Evolutionary conservation across 495 filamentous ascomycete species (phyloP), one percentile per base, ranked within the genome.

Genomic region (Penicillium dipodomyicola): DNA sequence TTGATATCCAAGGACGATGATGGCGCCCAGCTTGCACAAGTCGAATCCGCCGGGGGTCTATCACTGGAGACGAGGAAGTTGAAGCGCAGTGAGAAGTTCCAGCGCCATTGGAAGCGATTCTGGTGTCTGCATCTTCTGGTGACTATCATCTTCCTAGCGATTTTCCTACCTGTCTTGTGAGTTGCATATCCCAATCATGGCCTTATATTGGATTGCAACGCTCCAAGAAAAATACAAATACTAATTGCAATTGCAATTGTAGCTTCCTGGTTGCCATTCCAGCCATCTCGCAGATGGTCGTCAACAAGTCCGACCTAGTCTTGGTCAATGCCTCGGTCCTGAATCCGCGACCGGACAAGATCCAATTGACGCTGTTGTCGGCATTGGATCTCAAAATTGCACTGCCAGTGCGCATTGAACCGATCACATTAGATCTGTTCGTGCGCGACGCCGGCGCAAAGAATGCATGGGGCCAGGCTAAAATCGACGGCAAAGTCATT

Each of bases 231-330:
- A 45, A 43, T 54, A 27, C 52, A n/a, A n/a, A n/a, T n/a, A n/a
- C n/a, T n/a, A n/a, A n/a, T n/a, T n/a, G n/a, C 59, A 41, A 59
- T 37, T 37, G 30, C 22, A 43, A 22, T 17, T n/a, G 5, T 48
- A 79, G 76, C 57, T 79, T 79, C 66, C 57, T 75, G 4, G 59
- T 76, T 46, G 61, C 68, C 40, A 72, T 79, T 20, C 76, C 76
- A 3, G 73, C 72, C 49, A 67, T 79, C 48, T 73, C 76, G 0
- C 76, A 77, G 49, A 56, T 69, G 27, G 68, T 79, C 39, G 69
- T 77, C 25, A 62, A 74, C 60, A 69, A 70, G 40, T 74, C 72
- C 4, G 44, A 58, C 14, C 69, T 79, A 15, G 65, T 76, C 1
- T 67, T 79, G 11, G 67, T 69, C 56, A 64, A 65, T 27, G 73